These are phyloP conservation scores for Bisporella sp. DNA, from an alignment of 2,329 filamentous ascomycete genomes.

Conservation along the genomic window DNA sequence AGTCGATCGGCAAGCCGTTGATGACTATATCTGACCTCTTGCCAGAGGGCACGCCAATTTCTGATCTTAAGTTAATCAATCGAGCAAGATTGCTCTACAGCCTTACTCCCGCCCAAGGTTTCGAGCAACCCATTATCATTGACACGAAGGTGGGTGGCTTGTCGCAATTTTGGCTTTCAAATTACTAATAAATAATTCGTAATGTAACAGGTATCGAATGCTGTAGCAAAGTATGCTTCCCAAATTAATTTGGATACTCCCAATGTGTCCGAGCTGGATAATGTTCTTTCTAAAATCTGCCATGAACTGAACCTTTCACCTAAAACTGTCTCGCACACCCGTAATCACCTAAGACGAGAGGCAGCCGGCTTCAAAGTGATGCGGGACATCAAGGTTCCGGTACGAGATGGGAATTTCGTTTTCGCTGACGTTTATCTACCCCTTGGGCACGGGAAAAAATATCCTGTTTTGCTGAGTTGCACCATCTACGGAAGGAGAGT, in stretches of 20 bases:
- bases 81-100: slow-evolving; percentile 2
- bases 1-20: slow-evolving; percentile 2
- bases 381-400: slow-evolving; percentile 3
- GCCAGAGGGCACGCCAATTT: neutral
- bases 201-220: neutral
- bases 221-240: slow-evolving; percentile 1
- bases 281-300: slow-evolving; percentile 1
- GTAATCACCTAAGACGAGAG: slow-evolving; percentile 2
- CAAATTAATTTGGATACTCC: slow-evolving; percentile 2
- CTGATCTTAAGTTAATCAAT: slow-evolving; percentile 1
- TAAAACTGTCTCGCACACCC: slow-evolving; percentile 2
- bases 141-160: slow-evolving; percentile 1
- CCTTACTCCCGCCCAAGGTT: slow-evolving; percentile 1
- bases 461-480: slow-evolving; percentile 4
- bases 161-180: neutral
- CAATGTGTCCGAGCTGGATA: neutral
- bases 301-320: slow-evolving; percentile 1
- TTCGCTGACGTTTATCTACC: slow-evolving; percentile 6
- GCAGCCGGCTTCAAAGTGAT: slow-evolving; percentile 7
- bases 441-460: neutral
- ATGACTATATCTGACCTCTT: slow-evolving; percentile 2
- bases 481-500: slow-evolving; percentile 6
- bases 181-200: neutral
- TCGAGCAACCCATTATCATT: slow-evolving; percentile 1
- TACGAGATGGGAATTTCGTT: slow-evolving; percentile 2